phyloP scores from a whole-genome alignment of 2,329 filamentous ascomycete genomes.

The Hortaea werneckii region DNA sequence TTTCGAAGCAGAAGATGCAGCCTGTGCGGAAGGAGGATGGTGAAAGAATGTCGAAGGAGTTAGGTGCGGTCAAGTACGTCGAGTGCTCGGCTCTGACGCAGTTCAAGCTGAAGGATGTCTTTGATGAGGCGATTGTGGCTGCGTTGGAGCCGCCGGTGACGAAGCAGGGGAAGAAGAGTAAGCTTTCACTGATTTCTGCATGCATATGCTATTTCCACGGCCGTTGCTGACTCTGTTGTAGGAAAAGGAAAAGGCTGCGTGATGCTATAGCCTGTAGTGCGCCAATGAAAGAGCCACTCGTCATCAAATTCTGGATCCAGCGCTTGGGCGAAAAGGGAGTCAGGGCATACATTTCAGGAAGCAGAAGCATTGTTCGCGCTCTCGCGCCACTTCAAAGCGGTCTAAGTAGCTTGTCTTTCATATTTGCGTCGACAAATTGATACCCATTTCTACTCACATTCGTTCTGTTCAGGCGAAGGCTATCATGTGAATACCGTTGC shows the following conservation, averaged over 20 bases:
- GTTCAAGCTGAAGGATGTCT: conserved; percentile 98
- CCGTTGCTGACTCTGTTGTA: conserved; percentile 5
- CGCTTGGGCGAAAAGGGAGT: neutral
- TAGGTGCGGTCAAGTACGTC: conserved; percentile 97
- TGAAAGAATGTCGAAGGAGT: conserved; percentile 89
- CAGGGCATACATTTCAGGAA: neutral
- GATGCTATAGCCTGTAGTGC: conserved; percentile 23
- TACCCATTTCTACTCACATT: neutral
- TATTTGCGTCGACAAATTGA: neutral
- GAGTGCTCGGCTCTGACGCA: conserved; percentile 97
- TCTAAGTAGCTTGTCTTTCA: neutral
- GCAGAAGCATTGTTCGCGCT: neutral
- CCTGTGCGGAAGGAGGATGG: conserved; percentile 89
- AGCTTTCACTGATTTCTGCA: conserved; percentile 1
- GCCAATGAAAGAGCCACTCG: neutral
- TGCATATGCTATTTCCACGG: neutral
- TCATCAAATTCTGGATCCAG: neutral
- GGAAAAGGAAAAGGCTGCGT: conserved; percentile 26
- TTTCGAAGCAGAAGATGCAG: conserved; percentile 90
- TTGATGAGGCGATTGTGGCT: conserved; percentile 97
- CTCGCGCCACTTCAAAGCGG: neutral
- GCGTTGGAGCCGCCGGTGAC: conserved; percentile 78
- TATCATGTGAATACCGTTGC: neutral
- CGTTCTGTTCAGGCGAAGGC: no score
- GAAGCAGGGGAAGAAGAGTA: conserved; percentile 50